Percentiles rank a stretch among this genome's conserved stretches.
phyloP scores from a whole-genome alignment of 1,284 basidiomycete genomes.

The Irpex lacteus region DNA sequence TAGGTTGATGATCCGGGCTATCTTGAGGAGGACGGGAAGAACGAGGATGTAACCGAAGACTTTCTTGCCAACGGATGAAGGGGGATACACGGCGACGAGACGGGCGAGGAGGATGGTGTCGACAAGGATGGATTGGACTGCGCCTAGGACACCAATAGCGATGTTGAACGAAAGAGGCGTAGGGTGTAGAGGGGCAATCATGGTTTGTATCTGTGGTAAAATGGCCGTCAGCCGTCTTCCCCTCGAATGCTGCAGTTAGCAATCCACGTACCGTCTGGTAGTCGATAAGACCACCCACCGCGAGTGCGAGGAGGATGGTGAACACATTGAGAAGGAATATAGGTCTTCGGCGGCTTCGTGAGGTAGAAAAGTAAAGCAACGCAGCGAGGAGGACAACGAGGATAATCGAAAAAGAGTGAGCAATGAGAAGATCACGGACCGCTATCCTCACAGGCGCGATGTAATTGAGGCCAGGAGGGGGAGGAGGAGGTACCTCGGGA shows the following conservation, averaged over 20 bases:
- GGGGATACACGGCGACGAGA: conserved; percentile 25
- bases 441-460: conserved; percentile 10
- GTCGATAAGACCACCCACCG: conserved; percentile 11
- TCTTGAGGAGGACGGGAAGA: conserved; percentile 13
- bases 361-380: background rate
- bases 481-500: conserved; percentile 10
- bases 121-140: conserved; percentile 30
- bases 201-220: conserved; percentile 2
- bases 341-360: background rate
- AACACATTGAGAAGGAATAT: background rate
- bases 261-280: conserved; percentile 8
- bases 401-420: background rate
- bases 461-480: conserved; percentile 13
- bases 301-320: background rate
- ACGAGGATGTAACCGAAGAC: conserved; percentile 6
- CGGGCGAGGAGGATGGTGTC: conserved; percentile 21
- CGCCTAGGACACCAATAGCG: conserved; percentile 26
- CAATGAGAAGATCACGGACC: conserved; percentile 5
- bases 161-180: conserved; percentile 3
- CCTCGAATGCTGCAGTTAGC: background rate
- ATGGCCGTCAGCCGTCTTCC: background rate
- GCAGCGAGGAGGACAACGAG: background rate
- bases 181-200: conserved; percentile 1
- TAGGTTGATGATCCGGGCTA: conserved; percentile 13
- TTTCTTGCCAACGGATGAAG: background rate